Conservation (phyloP, 2,329 filamentous ascomycete species). For the Cucurbitaria berberidis region DNA sequence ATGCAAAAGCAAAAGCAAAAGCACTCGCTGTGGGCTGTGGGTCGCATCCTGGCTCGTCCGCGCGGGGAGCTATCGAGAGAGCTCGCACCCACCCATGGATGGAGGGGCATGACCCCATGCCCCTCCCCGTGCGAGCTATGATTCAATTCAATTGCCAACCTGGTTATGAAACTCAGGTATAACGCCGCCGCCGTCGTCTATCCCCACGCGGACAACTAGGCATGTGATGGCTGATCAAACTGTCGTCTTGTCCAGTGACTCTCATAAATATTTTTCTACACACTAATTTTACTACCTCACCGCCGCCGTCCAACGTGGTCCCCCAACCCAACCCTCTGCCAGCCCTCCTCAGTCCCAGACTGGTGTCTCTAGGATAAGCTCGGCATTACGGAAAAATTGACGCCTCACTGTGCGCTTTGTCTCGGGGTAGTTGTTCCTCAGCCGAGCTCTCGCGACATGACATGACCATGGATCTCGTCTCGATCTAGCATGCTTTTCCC, state of each 20-base stretch:
- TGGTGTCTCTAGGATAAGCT: slow-evolving; percentile 21
- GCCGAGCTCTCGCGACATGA: slow-evolving; percentile 16
- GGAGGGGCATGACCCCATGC: slow-evolving; percentile 19
- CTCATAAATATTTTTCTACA: no score
- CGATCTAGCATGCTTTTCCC: slow-evolving; percentile 11
- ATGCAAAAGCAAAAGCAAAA: not conserved
- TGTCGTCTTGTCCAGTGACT: not conserved
- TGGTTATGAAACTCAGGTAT: not conserved
- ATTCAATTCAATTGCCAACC: slow-evolving; percentile 22
- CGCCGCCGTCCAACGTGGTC: slow-evolving; percentile 5
- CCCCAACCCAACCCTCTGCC: slow-evolving; percentile 9
- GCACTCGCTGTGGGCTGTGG: slow-evolving; percentile 9
- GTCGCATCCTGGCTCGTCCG: slow-evolving; percentile 27
- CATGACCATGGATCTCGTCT: slow-evolving; percentile 1
- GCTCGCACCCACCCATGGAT: not conserved
- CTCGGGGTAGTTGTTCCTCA: slow-evolving; percentile 27
- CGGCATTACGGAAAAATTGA: slow-evolving; percentile 28
- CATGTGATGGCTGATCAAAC: not conserved
- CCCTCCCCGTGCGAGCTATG: slow-evolving; percentile 18
- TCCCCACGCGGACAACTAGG: not conserved
- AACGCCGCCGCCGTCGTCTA: not conserved
- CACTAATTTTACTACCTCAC: no score
- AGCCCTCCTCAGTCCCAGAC: slow-evolving; percentile 23
- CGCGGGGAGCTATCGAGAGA: slow-evolving; percentile 15
- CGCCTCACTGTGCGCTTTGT: slow-evolving; percentile 28